A percentile compares a stretch with the other conserved stretches of the same genome.
Conservation (phyloP, 1,284 basidiomycete genomes). For the Baeospora myosura region DNA sequence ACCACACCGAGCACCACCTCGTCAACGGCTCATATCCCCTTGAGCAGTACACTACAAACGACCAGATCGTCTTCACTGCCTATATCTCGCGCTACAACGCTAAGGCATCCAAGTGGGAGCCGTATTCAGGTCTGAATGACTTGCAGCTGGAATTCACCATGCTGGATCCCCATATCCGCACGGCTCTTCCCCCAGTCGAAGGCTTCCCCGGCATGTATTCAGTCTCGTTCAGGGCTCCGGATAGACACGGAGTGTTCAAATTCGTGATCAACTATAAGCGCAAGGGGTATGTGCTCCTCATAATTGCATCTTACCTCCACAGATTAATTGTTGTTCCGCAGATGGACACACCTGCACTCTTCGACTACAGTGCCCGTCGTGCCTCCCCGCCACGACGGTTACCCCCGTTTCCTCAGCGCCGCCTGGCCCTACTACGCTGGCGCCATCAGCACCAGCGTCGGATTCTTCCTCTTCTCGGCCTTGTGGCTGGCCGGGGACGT, state of each 20-base stretch:
- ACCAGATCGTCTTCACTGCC: constrained; percentile 75
- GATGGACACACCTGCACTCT: constrained; percentile 66
- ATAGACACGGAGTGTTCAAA: constrained; percentile 97
- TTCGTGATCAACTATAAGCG: constrained; percentile 87
- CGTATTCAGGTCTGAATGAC: constrained; percentile 66
- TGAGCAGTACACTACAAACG: constrained; percentile 81
- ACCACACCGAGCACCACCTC: constrained; percentile 68
- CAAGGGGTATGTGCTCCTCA: constrained; percentile 57
- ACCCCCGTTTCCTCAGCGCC: constrained; percentile 88
- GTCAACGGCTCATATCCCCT: constrained; percentile 51
- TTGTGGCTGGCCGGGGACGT: constrained; percentile 82
- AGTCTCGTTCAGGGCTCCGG: constrained; percentile 80
- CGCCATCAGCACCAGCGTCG: constrained; percentile 79
- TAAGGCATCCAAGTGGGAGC: constrained; percentile 53
- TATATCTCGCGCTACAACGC: constrained; percentile 64
- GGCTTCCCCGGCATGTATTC: constrained; percentile 62
- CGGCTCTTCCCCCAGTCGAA: constrained; percentile 50
- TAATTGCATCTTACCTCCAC: constrained; percentile 4
- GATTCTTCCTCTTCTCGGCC: constrained; percentile 77
- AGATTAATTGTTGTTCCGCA: constrained; percentile 21
- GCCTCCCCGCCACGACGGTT: constrained; percentile 90
- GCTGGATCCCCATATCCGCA: constrained; percentile 92
- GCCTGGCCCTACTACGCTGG: constrained; percentile 95
- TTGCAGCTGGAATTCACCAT: constrained; percentile 95
- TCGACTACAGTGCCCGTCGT: constrained; percentile 81